A percentile compares a stretch with the other conserved stretches of the same genome.
phyloP scores from a whole-genome alignment of 345 rosid genomes.

The Eucalyptus erythrocorys region DNA sequence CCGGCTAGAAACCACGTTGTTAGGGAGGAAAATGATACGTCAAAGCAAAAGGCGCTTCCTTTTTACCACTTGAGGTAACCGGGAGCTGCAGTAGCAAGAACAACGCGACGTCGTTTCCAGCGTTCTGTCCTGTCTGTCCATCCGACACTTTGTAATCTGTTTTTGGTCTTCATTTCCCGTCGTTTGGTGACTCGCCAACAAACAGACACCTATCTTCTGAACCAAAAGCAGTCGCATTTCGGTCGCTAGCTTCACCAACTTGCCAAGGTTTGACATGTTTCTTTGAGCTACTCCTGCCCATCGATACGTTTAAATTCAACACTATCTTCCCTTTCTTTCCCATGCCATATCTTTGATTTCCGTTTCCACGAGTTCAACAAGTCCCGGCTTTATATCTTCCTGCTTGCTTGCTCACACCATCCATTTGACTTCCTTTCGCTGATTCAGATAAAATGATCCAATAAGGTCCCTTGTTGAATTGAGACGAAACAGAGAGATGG shows the following conservation, averaged over 20 bases:
- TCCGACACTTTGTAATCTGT: background rate
- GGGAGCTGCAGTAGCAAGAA: background rate
- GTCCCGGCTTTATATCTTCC: background rate
- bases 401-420: background rate
- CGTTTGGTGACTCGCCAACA: conserved; percentile 12
- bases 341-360: background rate
- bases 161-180: too few relatives aligned
- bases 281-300: background rate
- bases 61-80: background rate
- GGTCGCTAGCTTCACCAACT: background rate
- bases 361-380: background rate
- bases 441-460: background rate
- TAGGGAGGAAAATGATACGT: background rate
- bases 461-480: background rate
- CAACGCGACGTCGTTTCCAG: background rate
- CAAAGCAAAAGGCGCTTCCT: background rate
- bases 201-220: conserved; percentile 6
- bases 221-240: background rate
- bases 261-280: background rate
- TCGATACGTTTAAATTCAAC: background rate
- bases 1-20: background rate
- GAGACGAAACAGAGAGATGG: background rate
- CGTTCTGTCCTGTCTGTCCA: background rate
- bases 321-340: background rate
- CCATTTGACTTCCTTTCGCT: background rate